Percentiles rank a stretch among this genome's conserved stretches.
phyloP scores from a whole-genome alignment of 2,329 filamentous ascomycete genomes.

The Cryoendolithus antarcticus region DNA sequence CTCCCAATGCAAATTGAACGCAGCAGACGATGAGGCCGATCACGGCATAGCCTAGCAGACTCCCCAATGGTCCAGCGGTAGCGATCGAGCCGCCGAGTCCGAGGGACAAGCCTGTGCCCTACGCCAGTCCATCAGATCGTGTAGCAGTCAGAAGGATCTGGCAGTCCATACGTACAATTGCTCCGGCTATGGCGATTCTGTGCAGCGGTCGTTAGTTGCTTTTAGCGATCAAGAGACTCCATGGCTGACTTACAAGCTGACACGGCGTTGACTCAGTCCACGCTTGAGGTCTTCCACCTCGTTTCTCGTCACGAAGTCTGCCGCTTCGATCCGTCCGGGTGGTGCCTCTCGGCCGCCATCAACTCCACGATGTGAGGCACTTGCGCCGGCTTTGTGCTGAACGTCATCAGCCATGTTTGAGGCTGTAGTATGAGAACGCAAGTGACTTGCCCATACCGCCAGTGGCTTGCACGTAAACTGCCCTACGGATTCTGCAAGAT shows the following conservation, averaged over 20 bases:
- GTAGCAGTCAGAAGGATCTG: background rate
- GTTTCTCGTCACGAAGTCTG: conserved; percentile 16
- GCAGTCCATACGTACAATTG: conserved; percentile 31
- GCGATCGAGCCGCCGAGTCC: conserved; percentile 41
- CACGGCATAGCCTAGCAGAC: conserved; percentile 40
- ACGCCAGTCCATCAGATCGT: background rate
- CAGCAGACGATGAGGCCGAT: conserved; percentile 38
- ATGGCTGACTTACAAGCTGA: conserved; percentile 32
- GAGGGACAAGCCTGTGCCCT: conserved; percentile 52
- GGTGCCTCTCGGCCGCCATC: no score
- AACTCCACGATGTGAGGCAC: no score
- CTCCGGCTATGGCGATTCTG: conserved; percentile 55
- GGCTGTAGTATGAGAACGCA: no score
- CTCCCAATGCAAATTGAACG: conserved; percentile 40
- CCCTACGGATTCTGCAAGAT: no score
- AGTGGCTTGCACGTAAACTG: no score
- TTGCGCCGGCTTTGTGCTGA: no score
- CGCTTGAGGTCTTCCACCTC: conserved; percentile 30
- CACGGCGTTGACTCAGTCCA: conserved; percentile 40
- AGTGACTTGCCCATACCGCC: no score
- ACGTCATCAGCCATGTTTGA: no score
- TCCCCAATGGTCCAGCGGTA: conserved; percentile 39
- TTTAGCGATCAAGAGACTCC: no score
- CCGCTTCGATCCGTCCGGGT: conserved; percentile 1
- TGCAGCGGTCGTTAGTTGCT: no score